Evolutionary conservation across 148 eudicot genomes (phyloP).

Genomic region (Pouteria glomerata): DNA sequence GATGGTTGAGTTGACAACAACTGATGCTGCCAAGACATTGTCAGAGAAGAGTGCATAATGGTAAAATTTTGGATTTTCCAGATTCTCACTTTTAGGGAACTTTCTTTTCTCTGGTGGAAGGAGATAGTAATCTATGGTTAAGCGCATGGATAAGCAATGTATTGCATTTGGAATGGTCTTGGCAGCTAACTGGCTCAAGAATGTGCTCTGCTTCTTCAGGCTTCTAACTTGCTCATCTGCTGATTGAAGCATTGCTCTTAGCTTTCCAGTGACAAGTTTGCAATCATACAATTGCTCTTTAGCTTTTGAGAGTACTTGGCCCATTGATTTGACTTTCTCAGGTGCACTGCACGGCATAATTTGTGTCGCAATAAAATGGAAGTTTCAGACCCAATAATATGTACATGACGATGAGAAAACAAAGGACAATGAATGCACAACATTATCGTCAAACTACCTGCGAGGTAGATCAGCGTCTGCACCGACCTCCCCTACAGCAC

Average conservation of each 20-base stretch:
- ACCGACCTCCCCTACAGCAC: constrained; percentile 72
- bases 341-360: constrained; percentile 45
- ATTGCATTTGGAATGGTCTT: constrained; percentile 83
- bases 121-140: constrained; percentile 72
- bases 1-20: constrained; percentile 79
- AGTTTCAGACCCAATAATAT: neutral
- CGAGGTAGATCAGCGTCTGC: constrained; percentile 72
- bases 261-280: constrained; percentile 64
- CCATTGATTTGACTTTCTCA: constrained; percentile 70
- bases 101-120: constrained; percentile 58
- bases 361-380: neutral
- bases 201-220: constrained; percentile 81
- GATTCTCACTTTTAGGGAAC: constrained; percentile 67
- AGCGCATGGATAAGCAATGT: constrained; percentile 80
- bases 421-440: neutral
- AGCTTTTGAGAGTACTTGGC: constrained; percentile 67
- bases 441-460: constrained; percentile 37
- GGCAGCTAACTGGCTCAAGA: constrained; percentile 82
- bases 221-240: constrained; percentile 85
- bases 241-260: constrained; percentile 87
- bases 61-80: constrained; percentile 60
- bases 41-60: constrained; percentile 92
- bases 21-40: constrained; percentile 79
- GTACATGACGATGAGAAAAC: neutral
- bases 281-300: constrained; percentile 70